Base-by-base conservation (phyloP, 345 rosid species). In the Turritis glabra region DNA sequence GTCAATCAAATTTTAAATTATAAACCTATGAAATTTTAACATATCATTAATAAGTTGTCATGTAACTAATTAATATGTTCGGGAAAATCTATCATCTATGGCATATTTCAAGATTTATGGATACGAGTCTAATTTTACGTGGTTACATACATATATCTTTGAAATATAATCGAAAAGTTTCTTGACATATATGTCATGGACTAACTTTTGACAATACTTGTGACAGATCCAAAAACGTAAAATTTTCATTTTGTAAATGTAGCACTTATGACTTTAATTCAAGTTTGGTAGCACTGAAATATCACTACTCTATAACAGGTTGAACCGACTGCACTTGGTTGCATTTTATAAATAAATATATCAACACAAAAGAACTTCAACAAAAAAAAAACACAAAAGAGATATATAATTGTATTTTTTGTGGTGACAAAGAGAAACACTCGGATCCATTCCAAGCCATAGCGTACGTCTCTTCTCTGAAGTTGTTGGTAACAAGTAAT, bases 361-460 rank as follows among this genome's bases (percentile, higher is more conserved):
- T 32, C 35, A 8, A 25, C 27, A 25, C 27, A 25, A 2, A 25
- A 25, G 27, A 25, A n/a, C n/a, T n/a, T n/a, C n/a, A n/a, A n/a
- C n/a, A n/a, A n/a, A n/a, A n/a, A n/a, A n/a, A n/a, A n/a, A 8
- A 25, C 27, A 25, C 27, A 25, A 2, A 25, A 25, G 27, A 25
- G 9, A 35, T 35, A 35, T 10, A 35, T 35, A 33, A 38, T 10
- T 10, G 2, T 9, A 17, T 29, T 29, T 33, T 33, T 33, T 7
- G 41, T 32, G 62, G 62, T 32, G 12, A 33, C 3, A 25, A 4
- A 38, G 52, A 61, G 53, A 61, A 72, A 72, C 69, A 72, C 61
- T 62, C 62, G 60, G 76, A 61, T 37, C 33, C 50, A 61, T 60
- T 61, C 52, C 41, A 72, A 61, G 32, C 76, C 76, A 72, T 51